These are phyloP conservation scores for Tuber microsphaerosporum DNA, from an alignment of 495 filamentous ascomycete species.

Conservation along the genomic window DNA sequence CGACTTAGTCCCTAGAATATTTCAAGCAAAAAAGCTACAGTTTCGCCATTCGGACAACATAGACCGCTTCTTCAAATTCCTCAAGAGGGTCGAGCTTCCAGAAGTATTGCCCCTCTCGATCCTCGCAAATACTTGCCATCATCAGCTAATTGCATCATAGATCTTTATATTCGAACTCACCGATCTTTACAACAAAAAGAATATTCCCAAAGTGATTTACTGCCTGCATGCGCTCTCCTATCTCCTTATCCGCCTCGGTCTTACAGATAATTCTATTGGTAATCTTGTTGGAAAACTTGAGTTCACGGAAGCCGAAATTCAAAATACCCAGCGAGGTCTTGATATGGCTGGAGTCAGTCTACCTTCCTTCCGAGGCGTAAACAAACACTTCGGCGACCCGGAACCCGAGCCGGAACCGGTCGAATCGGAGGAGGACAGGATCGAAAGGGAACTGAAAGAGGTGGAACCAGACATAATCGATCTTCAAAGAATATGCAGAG, in stretches of 20 bases:
- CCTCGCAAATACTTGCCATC: constrained; percentile 6
- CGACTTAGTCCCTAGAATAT: constrained; percentile 67
- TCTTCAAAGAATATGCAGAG: constrained; percentile 80
- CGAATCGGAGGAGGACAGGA: constrained; percentile 83
- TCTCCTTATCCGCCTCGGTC: constrained; percentile 87
- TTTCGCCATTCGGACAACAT: constrained; percentile 98
- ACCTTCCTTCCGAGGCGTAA: constrained; percentile 96
- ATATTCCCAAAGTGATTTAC: constrained; percentile 97
- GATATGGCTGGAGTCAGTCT: constrained; percentile 91
- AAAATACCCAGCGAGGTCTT: constrained; percentile 90
- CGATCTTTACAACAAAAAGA: constrained; percentile 99
- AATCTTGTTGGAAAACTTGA: constrained; percentile 95
- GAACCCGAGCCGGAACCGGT: constrained; percentile 62
- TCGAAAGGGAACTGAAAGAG: constrained; percentile 74
- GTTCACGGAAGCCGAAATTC: constrained; percentile 95
- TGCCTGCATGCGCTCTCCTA: constrained; percentile 96
- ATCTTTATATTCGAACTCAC: constrained; percentile 98
- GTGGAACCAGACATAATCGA: constrained; percentile 64
- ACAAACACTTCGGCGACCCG: constrained; percentile 80
- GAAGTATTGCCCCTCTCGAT: constrained; percentile 47
- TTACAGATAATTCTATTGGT: constrained; percentile 93
- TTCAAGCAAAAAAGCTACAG: constrained; percentile 73
- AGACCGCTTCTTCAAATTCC: constrained; percentile 82
- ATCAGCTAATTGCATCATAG: constrained; percentile 22
- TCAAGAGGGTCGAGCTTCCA: constrained; percentile 87